Conservation (phyloP, 2,329 filamentous ascomycete genomes). For the Alternaria panax region DNA sequence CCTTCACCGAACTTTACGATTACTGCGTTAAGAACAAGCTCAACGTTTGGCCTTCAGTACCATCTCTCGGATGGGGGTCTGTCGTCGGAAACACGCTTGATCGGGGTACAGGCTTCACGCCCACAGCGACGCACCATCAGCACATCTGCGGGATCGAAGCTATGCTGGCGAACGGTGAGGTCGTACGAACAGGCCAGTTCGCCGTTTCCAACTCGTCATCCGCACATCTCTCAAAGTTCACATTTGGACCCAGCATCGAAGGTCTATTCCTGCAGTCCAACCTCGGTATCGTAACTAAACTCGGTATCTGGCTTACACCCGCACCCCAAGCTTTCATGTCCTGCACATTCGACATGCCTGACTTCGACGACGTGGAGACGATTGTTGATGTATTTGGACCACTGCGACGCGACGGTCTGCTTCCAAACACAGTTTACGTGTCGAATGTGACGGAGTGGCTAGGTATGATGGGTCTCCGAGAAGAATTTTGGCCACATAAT, state of each 20-base stretch:
- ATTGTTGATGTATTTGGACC: slow-evolving; percentile 57
- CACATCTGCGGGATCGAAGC: slow-evolving; percentile 50
- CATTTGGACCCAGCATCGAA: slow-evolving; percentile 51
- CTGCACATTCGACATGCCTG: slow-evolving; percentile 56
- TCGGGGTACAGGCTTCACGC: slow-evolving; percentile 53
- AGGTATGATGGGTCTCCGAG: slow-evolving; percentile 53
- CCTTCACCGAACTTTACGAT: slow-evolving; percentile 41
- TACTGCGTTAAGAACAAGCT: slow-evolving; percentile 42
- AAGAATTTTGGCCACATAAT: slow-evolving; percentile 55
- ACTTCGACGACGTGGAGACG: slow-evolving; percentile 55
- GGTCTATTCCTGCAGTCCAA: slow-evolving; percentile 61
- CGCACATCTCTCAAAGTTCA: slow-evolving; percentile 48
- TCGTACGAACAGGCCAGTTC: slow-evolving; percentile 50
- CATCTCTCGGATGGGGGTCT: slow-evolving; percentile 46
- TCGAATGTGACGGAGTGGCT: slow-evolving; percentile 58
- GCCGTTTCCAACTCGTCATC: slow-evolving; percentile 53
- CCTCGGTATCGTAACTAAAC: slow-evolving; percentile 59
- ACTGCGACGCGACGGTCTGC: slow-evolving; percentile 53
- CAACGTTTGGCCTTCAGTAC: slow-evolving; percentile 45
- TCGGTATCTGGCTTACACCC: slow-evolving; percentile 44
- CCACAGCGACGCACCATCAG: slow-evolving; percentile 48
- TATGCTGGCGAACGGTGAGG: slow-evolving; percentile 45
- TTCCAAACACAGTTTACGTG: slow-evolving; percentile 56
- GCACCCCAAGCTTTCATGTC: slow-evolving; percentile 57
- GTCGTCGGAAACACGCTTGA: slow-evolving; percentile 52